Percentiles rank a stretch among this genome's conserved stretches.
phyloP scores from a whole-genome alignment of 257 asterid genomes.

The Galeopsis tetrahit region DNA sequence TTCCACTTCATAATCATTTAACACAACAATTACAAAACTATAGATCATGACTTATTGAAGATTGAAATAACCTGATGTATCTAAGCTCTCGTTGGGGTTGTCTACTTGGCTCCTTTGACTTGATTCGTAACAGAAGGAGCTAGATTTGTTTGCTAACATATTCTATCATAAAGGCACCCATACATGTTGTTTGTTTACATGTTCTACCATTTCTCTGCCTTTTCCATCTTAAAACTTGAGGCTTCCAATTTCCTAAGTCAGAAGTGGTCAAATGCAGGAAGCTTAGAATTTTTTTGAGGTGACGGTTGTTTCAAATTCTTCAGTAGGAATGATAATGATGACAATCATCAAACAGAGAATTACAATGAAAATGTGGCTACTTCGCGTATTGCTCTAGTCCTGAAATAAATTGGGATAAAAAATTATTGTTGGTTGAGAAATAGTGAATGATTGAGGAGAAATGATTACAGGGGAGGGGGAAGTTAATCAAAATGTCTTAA shows the following conservation, averaged over 20 bases:
- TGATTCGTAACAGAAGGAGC: slow-evolving; percentile 5
- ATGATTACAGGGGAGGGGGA: too few species aligned
- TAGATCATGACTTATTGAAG: neutral
- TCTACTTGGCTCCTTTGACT: neutral
- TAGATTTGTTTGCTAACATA: neutral
- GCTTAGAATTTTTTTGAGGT: neutral
- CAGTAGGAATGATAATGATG: too few species aligned
- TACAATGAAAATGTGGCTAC: too few species aligned
- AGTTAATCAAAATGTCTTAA: too few species aligned
- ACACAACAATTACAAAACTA: neutral
- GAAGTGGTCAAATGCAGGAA: neutral
- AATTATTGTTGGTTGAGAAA: too few species aligned
- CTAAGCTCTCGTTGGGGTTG: neutral
- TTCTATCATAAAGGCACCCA: neutral
- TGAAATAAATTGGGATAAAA: too few species aligned
- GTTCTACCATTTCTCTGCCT: neutral
- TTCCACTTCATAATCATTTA: neutral
- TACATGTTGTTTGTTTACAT: neutral
- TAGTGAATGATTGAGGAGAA: too few species aligned
- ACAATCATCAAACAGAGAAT: too few species aligned
- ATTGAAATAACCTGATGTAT: neutral
- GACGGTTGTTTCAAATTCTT: too few species aligned
- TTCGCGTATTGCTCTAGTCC: too few species aligned
- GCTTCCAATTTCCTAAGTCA: neutral
- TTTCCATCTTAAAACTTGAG: neutral